Conservation (phyloP, 75 land plant species). For the Isoetes taiwanensis region DNA sequence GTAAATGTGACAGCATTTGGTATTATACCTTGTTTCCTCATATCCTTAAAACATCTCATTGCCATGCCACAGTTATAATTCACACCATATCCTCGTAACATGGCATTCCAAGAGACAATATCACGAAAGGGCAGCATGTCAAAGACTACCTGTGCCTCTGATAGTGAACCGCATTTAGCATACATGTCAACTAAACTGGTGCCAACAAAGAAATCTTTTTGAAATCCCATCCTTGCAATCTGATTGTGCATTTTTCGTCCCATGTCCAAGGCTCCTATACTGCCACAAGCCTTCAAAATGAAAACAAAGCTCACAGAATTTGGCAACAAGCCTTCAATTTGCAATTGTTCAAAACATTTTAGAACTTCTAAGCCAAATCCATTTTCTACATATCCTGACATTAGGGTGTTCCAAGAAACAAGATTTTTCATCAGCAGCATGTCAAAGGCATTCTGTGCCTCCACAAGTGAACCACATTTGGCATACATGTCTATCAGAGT, state of each 20-base stretch:
- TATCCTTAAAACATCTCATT: background rate
- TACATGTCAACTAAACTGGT: conserved; percentile 3
- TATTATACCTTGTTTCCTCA: background rate
- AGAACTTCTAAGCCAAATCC: background rate
- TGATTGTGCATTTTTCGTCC: background rate
- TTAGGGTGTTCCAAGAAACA: background rate
- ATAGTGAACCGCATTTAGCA: background rate
- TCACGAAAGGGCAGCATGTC: background rate
- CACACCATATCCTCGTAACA: background rate
- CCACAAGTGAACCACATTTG: background rate
- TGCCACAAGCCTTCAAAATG: background rate
- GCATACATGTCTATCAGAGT: too few relatives aligned
- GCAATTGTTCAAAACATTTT: background rate
- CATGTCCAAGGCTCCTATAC: background rate
- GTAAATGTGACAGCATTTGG: background rate
- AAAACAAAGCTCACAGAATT: background rate
- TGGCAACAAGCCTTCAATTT: background rate
- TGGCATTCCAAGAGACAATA: background rate
- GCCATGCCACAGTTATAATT: background rate
- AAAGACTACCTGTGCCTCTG: conserved; percentile 2
- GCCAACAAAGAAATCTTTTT: background rate
- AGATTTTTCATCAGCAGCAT: background rate
- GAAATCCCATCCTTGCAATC: background rate
- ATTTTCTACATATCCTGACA: background rate
- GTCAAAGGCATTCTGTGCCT: background rate